Base-by-base conservation (phyloP, 78 protist species). In the Dictyostelium brefeldianum region DNA sequence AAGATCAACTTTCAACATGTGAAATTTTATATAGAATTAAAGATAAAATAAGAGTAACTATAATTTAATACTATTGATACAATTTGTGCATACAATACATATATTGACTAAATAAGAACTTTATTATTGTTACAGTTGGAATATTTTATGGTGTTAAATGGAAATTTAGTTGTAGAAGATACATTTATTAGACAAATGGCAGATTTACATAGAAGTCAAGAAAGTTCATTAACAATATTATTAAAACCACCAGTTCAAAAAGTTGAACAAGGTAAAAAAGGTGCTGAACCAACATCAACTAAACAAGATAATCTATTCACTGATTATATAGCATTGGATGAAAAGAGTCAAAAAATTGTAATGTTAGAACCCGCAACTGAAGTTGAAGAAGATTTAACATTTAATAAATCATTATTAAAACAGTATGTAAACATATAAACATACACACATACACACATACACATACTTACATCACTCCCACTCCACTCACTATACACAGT, bases 111-210 rank as follows among this genome's bases (percentile, higher is more conserved):
- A 74, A 4, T 47, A n/a, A n/a, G n/a, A n/a, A n/a, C n/a, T n/a
- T n/a, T n/a, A n/a, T n/a, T n/a, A n/a, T 53, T 53, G 1, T 0
- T 50, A 27, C 17, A 62, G 80, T 47, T 64, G 83, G 54, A 65
- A 20, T 89, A 96, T 78, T 94, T 95, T 73, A 81, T 95, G 18
- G 94, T 96, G 11, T 75, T 96, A 65, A 69, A 81, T 36, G 96
- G 91, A 22, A 96, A 96, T 85, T 65, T 92, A 12, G 83, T 96
- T 84, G 85, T 94, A 8, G 96, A 94, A 43, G 96, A 81, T 56
- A 22, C 71, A 69, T 73, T 96, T 29, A 90, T 94, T 54, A 64
- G 82, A 65, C 94, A 91, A 50, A 74, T 96, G 79, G 95, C 96
- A 20, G 97, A 90, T 70, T 31, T 80, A 46, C 98, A 96, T 91